Base-by-base conservation (phyloP, 805 yeast genomes). In the Kodamaea fukazawae region DNA sequence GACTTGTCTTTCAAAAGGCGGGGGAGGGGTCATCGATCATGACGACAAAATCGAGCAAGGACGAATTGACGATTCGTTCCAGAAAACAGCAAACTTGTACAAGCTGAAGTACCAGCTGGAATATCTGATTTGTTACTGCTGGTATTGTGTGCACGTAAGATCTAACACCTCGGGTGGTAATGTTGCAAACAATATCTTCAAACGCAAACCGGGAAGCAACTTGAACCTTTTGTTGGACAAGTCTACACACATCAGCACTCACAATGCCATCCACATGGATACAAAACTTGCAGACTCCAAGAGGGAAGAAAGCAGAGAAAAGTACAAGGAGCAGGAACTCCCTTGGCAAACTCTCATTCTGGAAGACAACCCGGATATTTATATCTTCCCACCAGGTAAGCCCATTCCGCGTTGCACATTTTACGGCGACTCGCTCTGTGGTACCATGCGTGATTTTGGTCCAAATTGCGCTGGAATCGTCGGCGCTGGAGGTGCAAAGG, bases 31-130 rank as follows among this genome's bases (percentile, higher is more conserved):
- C 13, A 41, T 54, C 13, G 58, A 55, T 35, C 63, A 59, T 36
- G 48, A 57, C 29, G 62, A 57, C 39, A 55, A 51, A 41, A 40
- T 59, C 9, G 61, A 55, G 29, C 50, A 47, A 35, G 42, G 47
- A 2, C 18, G 49, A 9, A 34, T 59, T 8, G 50, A 43, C 35
- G 29, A 38, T 9, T 29, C 46, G 4, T 59, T 50, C 29, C 47
- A 44, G 29, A 16, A 17, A 6, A 55, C 63, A 4, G 36, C 50
- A 14, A 42, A 39, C 12, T 32, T 41, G 22, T 59, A 54, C 38
- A 41, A 39, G 36, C 29, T 29, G 11, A 31, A 14, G 11, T 55
- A 37, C 39, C 40, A 44, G 9, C 47, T 50, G 16, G 54, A 51
- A 5, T 55, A 56, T 25, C 40, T 52, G 11, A 34, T 56, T 15